These are phyloP conservation scores for Populus hybrid DNA, from an alignment of 441 rosid genomes.

Conservation along the genomic window DNA sequence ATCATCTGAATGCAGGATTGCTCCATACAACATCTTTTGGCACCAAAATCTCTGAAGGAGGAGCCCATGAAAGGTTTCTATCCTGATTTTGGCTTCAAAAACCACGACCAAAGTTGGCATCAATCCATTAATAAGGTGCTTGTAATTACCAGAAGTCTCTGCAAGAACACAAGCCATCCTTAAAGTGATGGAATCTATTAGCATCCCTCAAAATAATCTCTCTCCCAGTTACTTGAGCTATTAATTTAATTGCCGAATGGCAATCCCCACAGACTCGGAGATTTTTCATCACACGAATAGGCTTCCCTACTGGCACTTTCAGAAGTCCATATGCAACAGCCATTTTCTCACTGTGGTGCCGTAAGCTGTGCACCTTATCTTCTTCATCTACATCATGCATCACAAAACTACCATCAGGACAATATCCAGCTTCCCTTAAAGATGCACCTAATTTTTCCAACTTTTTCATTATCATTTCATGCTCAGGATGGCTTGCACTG, in stretches of 20 bases:
- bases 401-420: constrained; percentile 63
- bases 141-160: constrained; percentile 52
- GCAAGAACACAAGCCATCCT: constrained; percentile 62
- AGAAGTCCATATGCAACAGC: constrained; percentile 68
- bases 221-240: constrained; percentile 48
- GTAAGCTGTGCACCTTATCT: constrained; percentile 54
- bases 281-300: constrained; percentile 64
- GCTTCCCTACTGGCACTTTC: constrained; percentile 57
- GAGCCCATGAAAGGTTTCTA: neutral
- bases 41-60: neutral
- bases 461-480: constrained; percentile 38
- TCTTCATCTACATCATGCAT: constrained; percentile 71
- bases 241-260: constrained; percentile 61
- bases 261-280: constrained; percentile 67
- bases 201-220: constrained; percentile 69
- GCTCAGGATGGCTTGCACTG: constrained; percentile 46
- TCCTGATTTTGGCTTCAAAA: neutral
- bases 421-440: constrained; percentile 59
- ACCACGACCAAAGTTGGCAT: neutral
- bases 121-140: neutral
- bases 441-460: constrained; percentile 44
- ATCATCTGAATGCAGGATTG: neutral
- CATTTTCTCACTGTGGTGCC: constrained; percentile 58
- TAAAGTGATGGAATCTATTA: constrained; percentile 67
- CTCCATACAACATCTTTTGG: neutral